Evolutionary conservation across 371 early-diverging fungal genomes (phyloP), one percentile per base, ranked within the genome.

Genomic region (Chytridium lagenaria): DNA sequence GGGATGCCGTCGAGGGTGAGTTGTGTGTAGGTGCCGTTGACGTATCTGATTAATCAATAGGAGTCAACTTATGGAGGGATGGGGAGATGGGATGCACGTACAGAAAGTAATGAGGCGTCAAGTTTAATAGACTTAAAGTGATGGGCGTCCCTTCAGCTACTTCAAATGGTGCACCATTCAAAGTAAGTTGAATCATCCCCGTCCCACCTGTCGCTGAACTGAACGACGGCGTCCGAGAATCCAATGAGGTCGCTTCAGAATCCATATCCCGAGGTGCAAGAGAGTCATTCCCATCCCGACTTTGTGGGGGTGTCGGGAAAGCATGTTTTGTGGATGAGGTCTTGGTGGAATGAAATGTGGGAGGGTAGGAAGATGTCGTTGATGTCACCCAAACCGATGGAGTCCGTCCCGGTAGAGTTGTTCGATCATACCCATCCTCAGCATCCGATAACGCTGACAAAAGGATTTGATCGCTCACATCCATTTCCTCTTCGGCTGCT

Each of bases 141-240:
- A 61, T 12, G 38, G 23, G 22, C 5, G 38, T 31, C 63, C 63
- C 63, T 38, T 61, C 63, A 15, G 16, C 10, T 2, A 61, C 34
- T 23, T 61, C 63, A 31, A 61, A 36, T 34, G 33, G 36, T 23
- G 33, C 7, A 12, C 63, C 63, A 38, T 61, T 61, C 63, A 61
- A 12, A 12, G 36, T 38, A 12, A 61, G 10, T 16, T 2, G 15
- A 28, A 28, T 16, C 63, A 16, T 3, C 26, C 15, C 57, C 26
- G 26, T 12, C 57, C 31, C 57, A 30, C 57, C 57, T 10, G 57
- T 52, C 7, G 55, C 63, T 10, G 38, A 38, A 12, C 3, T 16
- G 36, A 28, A 19, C 26, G 63, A 61, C 63, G 63, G 63, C 12
- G n/a, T 7, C 57, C 15, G 57, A 57, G 23, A 30, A 31, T 38